A percentile compares a stretch with the other conserved stretches of the same genome.
These are phyloP conservation scores for Barbatosphaeria neglecta DNA, from an alignment of 495 filamentous ascomycete genomes.

Conservation along the genomic window DNA sequence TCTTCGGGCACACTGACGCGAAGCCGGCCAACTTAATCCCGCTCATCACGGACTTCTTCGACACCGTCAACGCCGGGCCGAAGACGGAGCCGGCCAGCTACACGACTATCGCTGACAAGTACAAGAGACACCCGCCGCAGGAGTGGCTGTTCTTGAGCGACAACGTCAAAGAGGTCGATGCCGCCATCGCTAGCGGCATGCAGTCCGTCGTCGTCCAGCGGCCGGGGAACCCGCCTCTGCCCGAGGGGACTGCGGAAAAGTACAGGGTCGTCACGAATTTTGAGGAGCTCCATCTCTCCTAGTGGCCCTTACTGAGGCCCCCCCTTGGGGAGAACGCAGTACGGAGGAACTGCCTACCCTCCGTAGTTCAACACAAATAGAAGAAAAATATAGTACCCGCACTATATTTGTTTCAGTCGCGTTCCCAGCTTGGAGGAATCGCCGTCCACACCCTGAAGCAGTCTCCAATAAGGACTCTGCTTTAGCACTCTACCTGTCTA, in stretches of 20 bases:
- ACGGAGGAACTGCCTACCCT: too few relatives aligned
- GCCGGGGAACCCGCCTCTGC: constrained; percentile 49
- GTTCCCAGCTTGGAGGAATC: too few relatives aligned
- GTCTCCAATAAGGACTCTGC: too few relatives aligned
- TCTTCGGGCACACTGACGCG: constrained; percentile 54
- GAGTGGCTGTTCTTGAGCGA: constrained; percentile 61
- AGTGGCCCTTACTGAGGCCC: neutral
- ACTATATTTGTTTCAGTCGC: too few relatives aligned
- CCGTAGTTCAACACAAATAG: too few relatives aligned
- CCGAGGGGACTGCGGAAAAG: constrained; percentile 25
- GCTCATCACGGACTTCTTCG: constrained; percentile 49
- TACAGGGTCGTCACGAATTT: constrained; percentile 36
- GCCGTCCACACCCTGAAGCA: too few relatives aligned
- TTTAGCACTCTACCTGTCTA: too few relatives aligned
- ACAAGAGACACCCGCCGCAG: constrained; percentile 22
- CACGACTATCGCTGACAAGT: constrained; percentile 37
- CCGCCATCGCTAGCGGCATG: constrained; percentile 53
- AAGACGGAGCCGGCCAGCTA: constrained; percentile 54
- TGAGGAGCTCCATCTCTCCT: constrained; percentile 18
- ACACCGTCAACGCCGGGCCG: constrained; percentile 62
- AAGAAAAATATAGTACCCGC: too few relatives aligned
- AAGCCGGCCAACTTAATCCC: constrained; percentile 42
- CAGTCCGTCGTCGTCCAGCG: constrained; percentile 47
- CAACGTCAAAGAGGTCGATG: constrained; percentile 56
- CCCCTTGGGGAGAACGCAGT: too few relatives aligned